These are phyloP conservation scores for Sporisorium exsertum DNA, from an alignment of 1,284 basidiomycete species.

Conservation along the genomic window DNA sequence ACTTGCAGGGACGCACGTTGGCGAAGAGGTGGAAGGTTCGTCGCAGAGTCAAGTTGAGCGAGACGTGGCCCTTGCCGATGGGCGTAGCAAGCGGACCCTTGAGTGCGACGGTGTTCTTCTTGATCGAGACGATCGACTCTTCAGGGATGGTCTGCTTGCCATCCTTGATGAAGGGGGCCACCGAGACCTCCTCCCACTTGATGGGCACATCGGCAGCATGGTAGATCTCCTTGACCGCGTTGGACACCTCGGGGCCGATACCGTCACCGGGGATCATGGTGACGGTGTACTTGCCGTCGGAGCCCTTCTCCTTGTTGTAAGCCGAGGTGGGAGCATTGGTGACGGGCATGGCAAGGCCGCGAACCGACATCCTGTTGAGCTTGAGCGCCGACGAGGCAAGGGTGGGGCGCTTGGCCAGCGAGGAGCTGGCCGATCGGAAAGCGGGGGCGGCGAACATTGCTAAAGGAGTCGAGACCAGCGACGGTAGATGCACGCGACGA, in stretches of 20 bases:
- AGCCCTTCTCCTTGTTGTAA: conserved; percentile 65
- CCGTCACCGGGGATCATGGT: conserved; percentile 91
- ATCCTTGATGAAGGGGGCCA: conserved; percentile 85
- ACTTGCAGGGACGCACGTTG: conserved; percentile 96
- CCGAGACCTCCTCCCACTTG: conserved; percentile 96
- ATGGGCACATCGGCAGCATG: conserved; percentile 75
- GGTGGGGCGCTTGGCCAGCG: conserved; percentile 52
- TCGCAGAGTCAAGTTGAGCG: conserved; percentile 94
- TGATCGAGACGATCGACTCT: conserved; percentile 87
- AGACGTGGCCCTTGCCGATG: conserved; percentile 99
- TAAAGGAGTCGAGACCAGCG: neutral
- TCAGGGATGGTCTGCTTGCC: conserved; percentile 98
- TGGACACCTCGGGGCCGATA: conserved; percentile 98
- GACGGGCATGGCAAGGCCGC: conserved; percentile 59
- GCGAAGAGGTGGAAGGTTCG: conserved; percentile 98
- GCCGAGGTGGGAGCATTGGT: conserved; percentile 63
- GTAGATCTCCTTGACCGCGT: conserved; percentile 96
- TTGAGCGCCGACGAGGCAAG: conserved; percentile 52
- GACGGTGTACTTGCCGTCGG: conserved; percentile 87
- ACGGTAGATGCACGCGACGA: neutral
- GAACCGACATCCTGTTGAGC: conserved; percentile 43
- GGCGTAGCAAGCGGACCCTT: conserved; percentile 78
- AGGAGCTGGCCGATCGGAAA: conserved; percentile 48
- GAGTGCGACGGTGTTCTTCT: conserved; percentile 96
- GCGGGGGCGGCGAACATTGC: conserved; percentile 43